These are phyloP conservation scores for Sechiopsis laciniata DNA, from an alignment of 306 rosid species.

Conservation along the genomic window DNA sequence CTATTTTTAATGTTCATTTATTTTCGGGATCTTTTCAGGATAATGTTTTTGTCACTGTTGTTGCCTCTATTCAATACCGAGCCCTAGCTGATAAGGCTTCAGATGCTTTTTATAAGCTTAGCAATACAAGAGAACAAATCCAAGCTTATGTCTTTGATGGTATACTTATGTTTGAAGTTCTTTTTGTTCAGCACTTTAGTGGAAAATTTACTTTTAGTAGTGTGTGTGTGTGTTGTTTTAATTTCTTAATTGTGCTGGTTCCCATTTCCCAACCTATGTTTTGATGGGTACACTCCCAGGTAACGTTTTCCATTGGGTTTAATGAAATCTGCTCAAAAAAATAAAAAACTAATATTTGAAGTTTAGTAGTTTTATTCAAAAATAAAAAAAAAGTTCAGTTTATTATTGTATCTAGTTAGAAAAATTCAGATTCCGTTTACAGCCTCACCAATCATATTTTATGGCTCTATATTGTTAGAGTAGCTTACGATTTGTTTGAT, in stretches of 20 bases:
- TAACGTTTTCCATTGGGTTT: background rate
- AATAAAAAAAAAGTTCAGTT: background rate
- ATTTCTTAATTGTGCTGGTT: background rate
- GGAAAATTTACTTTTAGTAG: background rate
- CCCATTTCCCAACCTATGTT: background rate
- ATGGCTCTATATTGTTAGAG: background rate
- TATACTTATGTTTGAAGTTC: constrained; percentile 24
- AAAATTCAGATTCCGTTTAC: background rate
- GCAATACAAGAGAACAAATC: constrained; percentile 48
- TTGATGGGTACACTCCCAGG: background rate
- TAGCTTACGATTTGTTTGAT: background rate
- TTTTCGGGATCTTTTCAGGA: constrained; percentile 32
- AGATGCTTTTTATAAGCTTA: constrained; percentile 56
- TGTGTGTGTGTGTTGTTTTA: background rate
- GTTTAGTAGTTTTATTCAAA: no score
- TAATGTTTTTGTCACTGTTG: constrained; percentile 52
- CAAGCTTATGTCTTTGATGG: constrained; percentile 57
- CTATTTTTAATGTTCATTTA: background rate
- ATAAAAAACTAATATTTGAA: background rate
- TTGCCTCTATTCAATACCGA: constrained; percentile 53
- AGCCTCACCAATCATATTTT: background rate
- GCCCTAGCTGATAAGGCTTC: constrained; percentile 42
- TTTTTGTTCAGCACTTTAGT: background rate
- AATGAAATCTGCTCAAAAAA: background rate
- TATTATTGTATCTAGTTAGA: background rate